Evolutionary conservation across 805 yeast genomes (phyloP), one percentile per base, ranked within the genome.

Genomic region (Soucietia sequanensis): DNA sequence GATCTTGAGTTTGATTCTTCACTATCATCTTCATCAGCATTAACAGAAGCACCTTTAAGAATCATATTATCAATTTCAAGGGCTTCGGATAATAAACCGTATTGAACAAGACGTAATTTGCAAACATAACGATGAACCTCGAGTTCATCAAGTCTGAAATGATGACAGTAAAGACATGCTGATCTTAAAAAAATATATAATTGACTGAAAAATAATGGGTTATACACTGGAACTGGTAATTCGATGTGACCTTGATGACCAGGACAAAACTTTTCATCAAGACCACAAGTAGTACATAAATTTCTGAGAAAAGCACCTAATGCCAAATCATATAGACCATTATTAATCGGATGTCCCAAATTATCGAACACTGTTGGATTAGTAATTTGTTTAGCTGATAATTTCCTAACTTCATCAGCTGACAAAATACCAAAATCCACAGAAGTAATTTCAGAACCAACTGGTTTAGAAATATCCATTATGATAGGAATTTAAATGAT

Each of bases 231-330:
- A 27, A 89, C 82, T 5, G 99, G 99, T 44, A 93, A 74, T 59
- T 91, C 97, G 44, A 93, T 89, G 61, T 93, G 99, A 42, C 99
- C 99, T 61, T 89, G 88, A 61, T 93, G 99, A 30, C 99, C 99
- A 4, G 97, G 97, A 68, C 99, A 93, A 50, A 78, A 81, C 55
- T 84, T 80, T 48, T 91, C 97, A 58, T 90, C 96, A 43, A 91
- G 71, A 13, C 98, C 96, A 76, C 99, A 93, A 1, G 98, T 91
- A 15, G 93, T 75, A 76, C 99, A 89, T 32, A 85, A 72, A 58
- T 91, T 87, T 54, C 82, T 76, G 43, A 88, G 69, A 54, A 89
- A 93, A 0, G 99, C 98, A 46, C 99, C 99, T 26, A 93, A 68
- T n/a, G 96, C 80, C 42, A 91, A 74, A 63, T 93, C 99, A 54